Base-by-base conservation (phyloP, 805 yeast species). In the Grigorovia yakushimaensis region DNA sequence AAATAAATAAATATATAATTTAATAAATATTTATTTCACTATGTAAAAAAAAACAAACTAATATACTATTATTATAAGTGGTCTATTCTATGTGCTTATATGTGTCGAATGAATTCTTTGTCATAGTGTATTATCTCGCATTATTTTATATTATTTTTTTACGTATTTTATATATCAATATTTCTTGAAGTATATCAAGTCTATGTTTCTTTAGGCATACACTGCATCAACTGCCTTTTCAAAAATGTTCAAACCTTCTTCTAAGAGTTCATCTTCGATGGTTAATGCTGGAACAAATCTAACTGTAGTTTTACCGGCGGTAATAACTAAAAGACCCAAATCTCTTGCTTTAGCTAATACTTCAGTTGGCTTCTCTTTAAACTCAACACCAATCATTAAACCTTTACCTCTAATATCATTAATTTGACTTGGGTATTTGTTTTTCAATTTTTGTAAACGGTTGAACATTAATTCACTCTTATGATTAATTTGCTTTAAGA, bases 271-370 rank as follows among this genome's bases (percentile, higher is more conserved):
- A 46, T 82, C 80, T 24, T 79, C 81, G 50, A 89, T 88, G 55
- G 84, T 88, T 61, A 93, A 73, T 7, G 98, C 93, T 30, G 98
- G 98, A 27, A 91, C 93, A 53, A 93, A 73, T 68, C 98, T 79
- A 46, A 93, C 70, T 9, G 93, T 91, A 63, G 88, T 88, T 56
- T 84, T 82, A 41, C 98, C 98, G 6, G 96, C 96, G 19, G 95
- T 84, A 48, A 93, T 86, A 21, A 88, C 78, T 49, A 93, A 70
- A 53, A 93, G 70, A 3, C 98, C 97, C 50, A 79, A 68, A 47
- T 86, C 84, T 60, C 91, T 75, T 39, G 94, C 88, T 49, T 74
- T 75, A 22, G 69, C 70, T 21, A 88, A 79, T n/a, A 91, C 68
- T 40, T 60, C 59, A 18, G 73, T 58, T 44, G 94, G 91, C 49